These are phyloP conservation scores for Niveomyces coronatus DNA, from an alignment of 2,329 filamentous ascomycete genomes.

Conservation along the genomic window DNA sequence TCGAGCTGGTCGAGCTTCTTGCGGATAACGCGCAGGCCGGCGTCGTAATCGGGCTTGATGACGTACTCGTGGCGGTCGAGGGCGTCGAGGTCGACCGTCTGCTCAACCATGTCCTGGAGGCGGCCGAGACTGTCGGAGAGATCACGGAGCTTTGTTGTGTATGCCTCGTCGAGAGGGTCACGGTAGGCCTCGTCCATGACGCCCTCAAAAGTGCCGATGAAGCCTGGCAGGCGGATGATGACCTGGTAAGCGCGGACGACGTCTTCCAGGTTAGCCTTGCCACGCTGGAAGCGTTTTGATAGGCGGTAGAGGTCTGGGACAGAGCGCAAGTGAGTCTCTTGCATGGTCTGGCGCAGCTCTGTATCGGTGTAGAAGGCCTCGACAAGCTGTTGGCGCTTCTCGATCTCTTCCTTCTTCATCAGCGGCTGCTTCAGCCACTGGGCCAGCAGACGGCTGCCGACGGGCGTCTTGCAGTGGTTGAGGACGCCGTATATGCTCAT, in stretches of 20 bases:
- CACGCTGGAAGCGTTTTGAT: slow-evolving; percentile 88
- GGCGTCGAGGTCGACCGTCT: slow-evolving; percentile 89
- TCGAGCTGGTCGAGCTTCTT: slow-evolving; percentile 82
- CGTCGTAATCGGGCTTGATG: slow-evolving; percentile 97
- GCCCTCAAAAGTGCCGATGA: slow-evolving; percentile 78
- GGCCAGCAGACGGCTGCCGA: slow-evolving; percentile 78
- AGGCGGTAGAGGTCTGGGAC: slow-evolving; percentile 92
- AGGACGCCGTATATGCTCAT: slow-evolving; percentile 94
- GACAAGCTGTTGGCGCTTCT: slow-evolving; percentile 84
- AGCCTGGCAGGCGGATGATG: slow-evolving; percentile 79
- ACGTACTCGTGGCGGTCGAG: slow-evolving; percentile 97
- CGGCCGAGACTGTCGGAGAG: slow-evolving; percentile 72
- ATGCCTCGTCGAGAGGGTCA: slow-evolving; percentile 73
- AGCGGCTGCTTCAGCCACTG: slow-evolving; percentile 98
- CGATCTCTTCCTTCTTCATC: slow-evolving; percentile 83
- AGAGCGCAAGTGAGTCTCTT: slow-evolving; percentile 86
- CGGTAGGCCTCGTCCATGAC: slow-evolving; percentile 95
- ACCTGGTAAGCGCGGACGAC: slow-evolving; percentile 95
- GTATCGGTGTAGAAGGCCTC: slow-evolving; percentile 93
- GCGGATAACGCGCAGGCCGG: slow-evolving; percentile 74
- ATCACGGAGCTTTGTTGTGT: slow-evolving; percentile 72
- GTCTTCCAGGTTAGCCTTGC: slow-evolving; percentile 84
- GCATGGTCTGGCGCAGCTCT: slow-evolving; percentile 87
- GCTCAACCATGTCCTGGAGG: slow-evolving; percentile 96
- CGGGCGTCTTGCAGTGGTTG: slow-evolving; percentile 95